Evolutionary conservation across 768 basidiomycete species (phyloP), one percentile per base, ranked within the genome.

Genomic region (Ramaria rubella): DNA sequence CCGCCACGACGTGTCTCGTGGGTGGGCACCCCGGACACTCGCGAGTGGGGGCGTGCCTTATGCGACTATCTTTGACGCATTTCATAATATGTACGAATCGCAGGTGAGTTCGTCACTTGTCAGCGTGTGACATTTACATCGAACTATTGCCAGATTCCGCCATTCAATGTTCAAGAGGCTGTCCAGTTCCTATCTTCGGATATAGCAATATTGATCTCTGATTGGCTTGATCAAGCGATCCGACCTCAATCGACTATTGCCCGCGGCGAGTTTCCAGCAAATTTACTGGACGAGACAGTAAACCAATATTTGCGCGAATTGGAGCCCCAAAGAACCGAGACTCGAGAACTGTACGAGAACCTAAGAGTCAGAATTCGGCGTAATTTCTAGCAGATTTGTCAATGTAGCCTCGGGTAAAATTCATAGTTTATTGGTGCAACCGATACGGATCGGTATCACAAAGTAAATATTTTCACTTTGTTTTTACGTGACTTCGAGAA

Each of bases 11-110:
- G 71, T 89, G 30, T 79, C 83, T 2, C 72, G 78, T 43, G 94
- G 94, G 12, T 97, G 95, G 95, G 84, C 84, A 0, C 80, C 90
- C 5, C 78, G 84, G 45, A 77, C 90, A 55, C 72, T 98, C 57
- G 75, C 83, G 19, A 86, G 93, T 68, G 94, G 87, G 53, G 83
- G 86, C 2, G 85, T 94, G 23, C 86, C 90, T 8, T 86, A 81
- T 62, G 75, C 79, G 33, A 89, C 93, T 57, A 78, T 94, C 52
- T 95, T 92, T 82, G 86, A 90, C 62, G 81, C 87, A 21, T 77
- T 91, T 60, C 86, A 90, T 61, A 86, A 86, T 66, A 86, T 92
- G 80, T 89, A 90, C 60, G 87, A 92, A 67, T 89, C 88, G 24
- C 88, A 92, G 73, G 94, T 93, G 69, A 64, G 76, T 68, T 19